These are phyloP conservation scores for Amanita pallidorosea DNA, from an alignment of 768 basidiomycete species.

Conservation along the genomic window DNA sequence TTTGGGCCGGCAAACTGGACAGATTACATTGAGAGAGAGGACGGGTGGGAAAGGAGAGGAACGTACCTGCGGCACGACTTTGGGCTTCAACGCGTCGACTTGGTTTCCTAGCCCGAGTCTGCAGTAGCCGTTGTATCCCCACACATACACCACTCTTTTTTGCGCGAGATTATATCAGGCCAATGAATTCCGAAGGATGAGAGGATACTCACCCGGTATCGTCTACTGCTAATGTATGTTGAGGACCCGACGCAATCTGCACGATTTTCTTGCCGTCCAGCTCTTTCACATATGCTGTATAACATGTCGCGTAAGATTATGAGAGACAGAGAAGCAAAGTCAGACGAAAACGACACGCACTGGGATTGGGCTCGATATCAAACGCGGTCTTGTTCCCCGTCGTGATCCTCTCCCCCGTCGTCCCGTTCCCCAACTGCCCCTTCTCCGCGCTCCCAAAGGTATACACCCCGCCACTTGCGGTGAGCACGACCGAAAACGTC, in stretches of 20 bases:
- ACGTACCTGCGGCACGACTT: slow-evolving; percentile 67
- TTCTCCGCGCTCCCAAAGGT: slow-evolving; percentile 87
- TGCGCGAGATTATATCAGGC: not conserved
- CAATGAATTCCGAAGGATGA: too few relatives aligned
- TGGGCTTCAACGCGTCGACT: slow-evolving; percentile 70
- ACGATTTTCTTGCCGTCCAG: slow-evolving; percentile 70
- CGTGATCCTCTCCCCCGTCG: slow-evolving; percentile 84
- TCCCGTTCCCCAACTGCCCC: slow-evolving; percentile 89
- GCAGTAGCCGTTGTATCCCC: slow-evolving; percentile 89
- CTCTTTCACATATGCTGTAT: slow-evolving; percentile 60
- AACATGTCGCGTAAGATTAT: not conserved
- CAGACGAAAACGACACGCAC: slow-evolving; percentile 27
- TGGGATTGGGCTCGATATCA: slow-evolving; percentile 64
- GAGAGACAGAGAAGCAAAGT: not conserved
- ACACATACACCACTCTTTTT: slow-evolving; percentile 62
- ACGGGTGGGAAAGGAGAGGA: too few relatives aligned
- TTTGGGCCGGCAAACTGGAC: slow-evolving; percentile 69
- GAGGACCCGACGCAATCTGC: slow-evolving; percentile 77
- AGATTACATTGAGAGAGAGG: too few relatives aligned
- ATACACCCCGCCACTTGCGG: slow-evolving; percentile 76
- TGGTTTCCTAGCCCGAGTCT: slow-evolving; percentile 84
- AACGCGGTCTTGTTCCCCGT: slow-evolving; percentile 78
- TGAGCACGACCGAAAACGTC: slow-evolving; percentile 76
- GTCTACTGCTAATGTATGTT: slow-evolving; percentile 80
- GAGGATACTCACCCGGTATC: slow-evolving; percentile 44